phyloP scores from a whole-genome alignment of 202 grass and related monocot species.

The Panicum hallii region DNA sequence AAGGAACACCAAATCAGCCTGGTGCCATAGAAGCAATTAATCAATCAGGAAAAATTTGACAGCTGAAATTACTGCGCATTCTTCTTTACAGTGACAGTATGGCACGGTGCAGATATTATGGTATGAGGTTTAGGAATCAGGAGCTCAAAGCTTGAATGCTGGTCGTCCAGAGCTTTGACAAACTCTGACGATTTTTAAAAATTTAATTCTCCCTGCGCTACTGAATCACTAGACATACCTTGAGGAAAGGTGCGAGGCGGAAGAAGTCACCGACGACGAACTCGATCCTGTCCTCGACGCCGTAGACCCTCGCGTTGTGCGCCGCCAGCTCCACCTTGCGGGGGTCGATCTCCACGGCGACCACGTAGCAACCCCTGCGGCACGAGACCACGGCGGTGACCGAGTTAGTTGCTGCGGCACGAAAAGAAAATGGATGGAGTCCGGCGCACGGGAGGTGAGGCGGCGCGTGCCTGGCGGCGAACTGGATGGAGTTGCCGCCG shows the following conservation, averaged over 20 bases:
- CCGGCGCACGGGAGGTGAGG: neutral
- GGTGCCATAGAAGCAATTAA: conserved; percentile 8
- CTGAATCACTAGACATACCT: conserved; percentile 34
- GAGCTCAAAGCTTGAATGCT: neutral
- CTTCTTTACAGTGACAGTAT: neutral
- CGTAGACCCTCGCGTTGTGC: conserved; percentile 72
- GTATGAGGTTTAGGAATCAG: neutral
- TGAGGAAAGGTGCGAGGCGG: conserved; percentile 53
- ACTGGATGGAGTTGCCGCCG: conserved; percentile 77
- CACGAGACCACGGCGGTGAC: neutral
- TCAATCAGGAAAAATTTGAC: conserved; percentile 6
- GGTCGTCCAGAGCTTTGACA: neutral
- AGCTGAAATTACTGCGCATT: neutral
- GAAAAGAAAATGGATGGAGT: neutral
- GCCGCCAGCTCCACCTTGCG: conserved; percentile 53
- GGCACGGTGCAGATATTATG: neutral
- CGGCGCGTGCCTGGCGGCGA: conserved; percentile 55
- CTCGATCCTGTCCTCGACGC: conserved; percentile 67
- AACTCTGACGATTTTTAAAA: neutral
- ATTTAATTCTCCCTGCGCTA: neutral
- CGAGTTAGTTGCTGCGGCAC: neutral
- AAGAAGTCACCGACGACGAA: conserved; percentile 77
- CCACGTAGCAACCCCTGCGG: conserved; percentile 66
- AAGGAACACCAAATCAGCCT: conserved; percentile 79
- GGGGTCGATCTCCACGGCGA: conserved; percentile 71